Conservation (phyloP, 331 rosid genomes). For the Pyracantha coccinea region DNA sequence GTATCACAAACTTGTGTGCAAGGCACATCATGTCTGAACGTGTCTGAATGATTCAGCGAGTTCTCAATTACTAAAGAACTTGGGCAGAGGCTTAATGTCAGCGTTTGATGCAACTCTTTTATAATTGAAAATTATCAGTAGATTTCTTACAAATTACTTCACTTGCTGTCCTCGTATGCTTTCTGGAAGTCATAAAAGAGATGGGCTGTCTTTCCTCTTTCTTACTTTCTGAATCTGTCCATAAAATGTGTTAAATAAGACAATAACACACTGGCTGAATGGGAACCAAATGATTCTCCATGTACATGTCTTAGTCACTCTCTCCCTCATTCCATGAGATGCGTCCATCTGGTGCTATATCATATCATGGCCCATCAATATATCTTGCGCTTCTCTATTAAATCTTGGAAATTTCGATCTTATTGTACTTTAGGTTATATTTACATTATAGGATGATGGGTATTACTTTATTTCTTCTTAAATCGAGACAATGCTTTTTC, state of each 20-base stretch:
- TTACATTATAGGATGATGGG: neutral
- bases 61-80: neutral
- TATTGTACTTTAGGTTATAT: neutral
- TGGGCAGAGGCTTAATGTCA: neutral
- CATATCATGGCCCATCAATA: neutral
- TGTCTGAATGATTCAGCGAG: neutral
- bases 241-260: neutral
- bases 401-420: neutral
- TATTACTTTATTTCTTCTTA: constrained; percentile 5
- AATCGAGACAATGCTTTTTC: constrained; percentile 9
- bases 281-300: neutral
- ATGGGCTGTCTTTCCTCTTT: neutral
- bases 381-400: neutral
- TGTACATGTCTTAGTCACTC: neutral
- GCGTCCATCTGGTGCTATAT: neutral
- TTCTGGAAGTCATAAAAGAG: neutral
- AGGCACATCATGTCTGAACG: neutral
- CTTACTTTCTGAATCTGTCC: neutral
- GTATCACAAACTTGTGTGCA: neutral
- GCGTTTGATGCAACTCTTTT: neutral
- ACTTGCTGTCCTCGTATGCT: neutral
- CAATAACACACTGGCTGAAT: neutral
- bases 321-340: neutral
- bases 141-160: neutral
- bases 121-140: neutral